Evolutionary conservation across 352 stramenopile species (phyloP).

Genomic region (Globisporangium canariense): DNA sequence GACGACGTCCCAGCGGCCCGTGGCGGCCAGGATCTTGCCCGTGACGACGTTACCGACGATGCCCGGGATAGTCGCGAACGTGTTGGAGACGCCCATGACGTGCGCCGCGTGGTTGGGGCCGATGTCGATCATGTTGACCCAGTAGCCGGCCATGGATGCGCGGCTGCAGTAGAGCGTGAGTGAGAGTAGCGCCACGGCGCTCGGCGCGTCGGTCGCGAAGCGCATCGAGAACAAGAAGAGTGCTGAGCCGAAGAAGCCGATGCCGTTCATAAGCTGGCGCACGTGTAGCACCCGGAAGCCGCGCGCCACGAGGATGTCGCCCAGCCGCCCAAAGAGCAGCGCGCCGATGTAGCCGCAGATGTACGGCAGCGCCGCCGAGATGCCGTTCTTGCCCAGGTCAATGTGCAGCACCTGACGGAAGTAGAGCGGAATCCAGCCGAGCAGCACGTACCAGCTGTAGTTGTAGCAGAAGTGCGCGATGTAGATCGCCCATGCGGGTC

Average conservation of each 20-base stretch:
- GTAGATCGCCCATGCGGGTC: constrained; percentile 81
- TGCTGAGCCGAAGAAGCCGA: constrained; percentile 68
- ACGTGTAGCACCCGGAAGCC: constrained; percentile 71
- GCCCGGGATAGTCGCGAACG: constrained; percentile 77
- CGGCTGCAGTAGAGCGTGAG: constrained; percentile 77
- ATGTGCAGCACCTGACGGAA: constrained; percentile 79
- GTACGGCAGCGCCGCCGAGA: constrained; percentile 72
- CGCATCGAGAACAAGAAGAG: constrained; percentile 70
- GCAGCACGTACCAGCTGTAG: constrained; percentile 86
- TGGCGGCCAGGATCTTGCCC: constrained; percentile 68
- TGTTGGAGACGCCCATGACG: constrained; percentile 88
- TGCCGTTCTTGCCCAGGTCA: constrained; percentile 62
- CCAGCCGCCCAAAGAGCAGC: constrained; percentile 65
- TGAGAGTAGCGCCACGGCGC: constrained; percentile 64
- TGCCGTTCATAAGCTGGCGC: constrained; percentile 73
- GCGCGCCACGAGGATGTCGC: constrained; percentile 60
- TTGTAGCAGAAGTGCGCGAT: constrained; percentile 85
- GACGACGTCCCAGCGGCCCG: constrained; percentile 77
- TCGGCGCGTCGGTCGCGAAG: constrained; percentile 47
- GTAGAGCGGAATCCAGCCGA: constrained; percentile 88
- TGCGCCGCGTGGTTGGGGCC: constrained; percentile 72
- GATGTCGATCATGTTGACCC: constrained; percentile 91
- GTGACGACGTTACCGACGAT: constrained; percentile 86
- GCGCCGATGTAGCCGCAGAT: constrained; percentile 76
- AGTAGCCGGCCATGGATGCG: constrained; percentile 76